Evolutionary conservation across 768 basidiomycete genomes (phyloP).

Genomic region (Russula earlei): DNA sequence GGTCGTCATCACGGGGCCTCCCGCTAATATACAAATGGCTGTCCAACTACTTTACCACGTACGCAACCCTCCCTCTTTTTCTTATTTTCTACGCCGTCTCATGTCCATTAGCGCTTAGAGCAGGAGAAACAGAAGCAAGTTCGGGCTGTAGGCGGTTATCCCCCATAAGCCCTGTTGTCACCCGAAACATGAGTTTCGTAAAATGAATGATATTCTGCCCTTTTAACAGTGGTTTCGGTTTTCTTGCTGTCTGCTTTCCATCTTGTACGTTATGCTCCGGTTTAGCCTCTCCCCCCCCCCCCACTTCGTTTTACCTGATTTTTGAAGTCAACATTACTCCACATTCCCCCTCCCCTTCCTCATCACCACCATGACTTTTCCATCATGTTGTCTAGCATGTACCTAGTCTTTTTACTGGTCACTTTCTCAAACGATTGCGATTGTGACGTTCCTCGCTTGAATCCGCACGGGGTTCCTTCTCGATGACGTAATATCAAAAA

Average conservation of each 20-base stretch:
- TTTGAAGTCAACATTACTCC: not conserved
- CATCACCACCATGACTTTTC: not conserved
- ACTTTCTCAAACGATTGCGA: not conserved
- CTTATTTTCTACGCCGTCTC: not conserved
- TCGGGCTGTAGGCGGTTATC: slow-evolving; percentile 25
- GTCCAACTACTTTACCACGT: slow-evolving; percentile 86
- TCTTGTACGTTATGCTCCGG: slow-evolving; percentile 3
- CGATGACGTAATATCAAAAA: slow-evolving; percentile 26
- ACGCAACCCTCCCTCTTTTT: slow-evolving; percentile 25
- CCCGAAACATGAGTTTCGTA: slow-evolving; percentile 9
- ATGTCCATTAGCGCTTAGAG: slow-evolving; percentile 54
- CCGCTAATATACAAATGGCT: slow-evolving; percentile 92
- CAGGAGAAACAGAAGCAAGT: slow-evolving; percentile 85
- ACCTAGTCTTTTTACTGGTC: not conserved
- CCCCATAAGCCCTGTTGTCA: slow-evolving; percentile 4
- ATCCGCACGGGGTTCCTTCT: too few species aligned
- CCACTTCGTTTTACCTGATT: not conserved
- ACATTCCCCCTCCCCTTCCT: not conserved
- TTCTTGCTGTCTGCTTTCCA: not conserved
- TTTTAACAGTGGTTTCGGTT: not conserved
- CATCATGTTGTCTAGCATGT: not conserved
- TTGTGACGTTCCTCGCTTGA: too few species aligned
- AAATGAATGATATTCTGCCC: not conserved
- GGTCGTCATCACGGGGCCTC: slow-evolving; percentile 95
- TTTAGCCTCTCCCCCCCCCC: not conserved